Base-by-base conservation (phyloP, 2,329 filamentous ascomycete genomes). In the Tolypocladium album region DNA sequence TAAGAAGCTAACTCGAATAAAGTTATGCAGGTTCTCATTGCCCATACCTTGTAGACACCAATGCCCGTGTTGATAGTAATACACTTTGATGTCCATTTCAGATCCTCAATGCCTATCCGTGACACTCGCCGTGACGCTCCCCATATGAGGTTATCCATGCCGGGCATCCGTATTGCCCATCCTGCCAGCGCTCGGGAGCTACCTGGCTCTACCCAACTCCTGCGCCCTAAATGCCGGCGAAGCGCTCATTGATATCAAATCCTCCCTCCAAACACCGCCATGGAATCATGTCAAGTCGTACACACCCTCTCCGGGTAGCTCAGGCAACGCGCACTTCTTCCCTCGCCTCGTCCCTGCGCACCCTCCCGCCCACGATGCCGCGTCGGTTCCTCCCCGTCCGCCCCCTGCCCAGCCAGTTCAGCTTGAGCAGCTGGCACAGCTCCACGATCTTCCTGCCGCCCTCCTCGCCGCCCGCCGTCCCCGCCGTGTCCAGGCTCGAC, bases 341-440 rank as follows among this genome's bases (percentile, higher is more conserved):
- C 56, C 74, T 71, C 4, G 65, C 62, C 59, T 73, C 72, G 31
- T 79, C 78, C 57, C 81, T 73, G 64, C 76, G 76, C 12, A 84
- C 81, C 58, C 82, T 72, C 0, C 81, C 82, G 2, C 92, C 92
- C 0, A 97, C 92, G 70, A 97, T 93, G 0, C 94, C 94, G 64
- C 91, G 84, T 58, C 94, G 79, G 72, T 97, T 95, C 64, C 94
- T 81, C 0, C 94, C 94, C 4, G 92, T 97, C 42, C 94, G 78
- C 0, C 93, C 93, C 55, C 94, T 81, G 0, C 93, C 93, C 1
- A 99, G 81, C 94, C 94, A 99, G 73, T 99, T 99, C 68, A 97
- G 85, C 75, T 97, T 99, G 62, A 99, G 78, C 67, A 94, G 86
- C 69, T 90, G 88, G 60, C 88, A 91, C 63, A 99, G 77, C 68